A percentile compares a stretch with the other conserved stretches of the same genome.
Evolutionary conservation across 805 yeast species (phyloP).

Genomic region (Metschnikowia aberdeeniae): DNA sequence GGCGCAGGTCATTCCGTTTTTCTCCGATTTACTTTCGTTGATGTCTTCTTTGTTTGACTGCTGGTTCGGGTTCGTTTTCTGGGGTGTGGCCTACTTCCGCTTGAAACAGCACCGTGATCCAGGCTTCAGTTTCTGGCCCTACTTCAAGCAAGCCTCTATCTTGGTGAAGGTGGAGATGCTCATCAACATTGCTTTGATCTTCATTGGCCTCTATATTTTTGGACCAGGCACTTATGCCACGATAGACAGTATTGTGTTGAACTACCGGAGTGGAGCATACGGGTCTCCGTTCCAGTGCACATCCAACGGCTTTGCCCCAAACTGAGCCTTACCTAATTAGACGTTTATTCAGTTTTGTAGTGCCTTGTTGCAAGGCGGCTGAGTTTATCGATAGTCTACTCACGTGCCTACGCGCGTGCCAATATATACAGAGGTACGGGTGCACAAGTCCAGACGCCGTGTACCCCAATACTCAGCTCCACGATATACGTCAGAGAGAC

Average conservation of each 20-base stretch:
- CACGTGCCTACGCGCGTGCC: not conserved
- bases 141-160: conserved; percentile 25
- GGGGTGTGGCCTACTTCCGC: conserved; percentile 56
- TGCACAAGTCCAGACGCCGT: too few species aligned
- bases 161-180: conserved; percentile 35
- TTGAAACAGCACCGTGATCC: conserved; percentile 27
- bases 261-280: conserved; percentile 45
- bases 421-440: too few species aligned
- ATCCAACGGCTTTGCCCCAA: conserved; percentile 25
- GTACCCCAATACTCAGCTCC: too few species aligned
- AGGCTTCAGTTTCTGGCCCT: conserved; percentile 17
- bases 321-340: not conserved
- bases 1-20: conserved; percentile 64
- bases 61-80: conserved; percentile 62
- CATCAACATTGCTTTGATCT: conserved; percentile 35
- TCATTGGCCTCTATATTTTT: conserved; percentile 48
- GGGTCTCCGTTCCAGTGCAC: conserved; percentile 53
- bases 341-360: not conserved
- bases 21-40: conserved; percentile 51
- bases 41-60: conserved; percentile 63
- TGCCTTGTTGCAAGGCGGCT: not conserved
- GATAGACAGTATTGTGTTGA: conserved; percentile 49
- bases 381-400: too few species aligned
- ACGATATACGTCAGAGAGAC: too few species aligned
- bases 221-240: conserved; percentile 61